These are phyloP conservation scores for Amaranthus tricolor DNA, from an alignment of 179 eudicot species.

Conservation along the genomic window DNA sequence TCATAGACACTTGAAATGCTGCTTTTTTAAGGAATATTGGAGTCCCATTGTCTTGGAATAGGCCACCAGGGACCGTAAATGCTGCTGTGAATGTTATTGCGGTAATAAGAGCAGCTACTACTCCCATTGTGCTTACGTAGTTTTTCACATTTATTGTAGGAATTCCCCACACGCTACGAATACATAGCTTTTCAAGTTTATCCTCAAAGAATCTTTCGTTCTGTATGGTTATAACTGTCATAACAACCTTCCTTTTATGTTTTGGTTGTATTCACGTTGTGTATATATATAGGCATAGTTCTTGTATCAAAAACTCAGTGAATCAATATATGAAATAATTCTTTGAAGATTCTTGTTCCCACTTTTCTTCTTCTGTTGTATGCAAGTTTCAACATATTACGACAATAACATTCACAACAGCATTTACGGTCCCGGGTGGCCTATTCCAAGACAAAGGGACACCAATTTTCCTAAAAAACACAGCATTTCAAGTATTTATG, in stretches of 20 bases:
- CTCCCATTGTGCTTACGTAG: conserved; percentile 17
- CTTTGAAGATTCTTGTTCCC: too few species aligned
- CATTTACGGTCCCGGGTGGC: conserved; percentile 24
- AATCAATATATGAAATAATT: too few species aligned
- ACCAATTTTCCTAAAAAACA: conserved; percentile 1
- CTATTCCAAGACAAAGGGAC: conserved; percentile 1
- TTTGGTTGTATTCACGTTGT: too few species aligned
- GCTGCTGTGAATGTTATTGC: conserved; percentile 28
- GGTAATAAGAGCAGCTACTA: conserved; percentile 21
- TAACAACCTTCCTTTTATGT: too few species aligned
- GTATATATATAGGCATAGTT: neutral
- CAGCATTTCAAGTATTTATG: conserved; percentile 22
- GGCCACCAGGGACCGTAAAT: conserved; percentile 23
- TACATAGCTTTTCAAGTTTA: neutral
- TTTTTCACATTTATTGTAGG: conserved; percentile 4
- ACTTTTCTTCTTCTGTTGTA: too few species aligned
- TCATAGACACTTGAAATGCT: conserved; percentile 21
- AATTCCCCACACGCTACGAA: conserved; percentile 9
- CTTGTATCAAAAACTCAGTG: too few species aligned
- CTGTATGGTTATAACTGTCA: too few species aligned
- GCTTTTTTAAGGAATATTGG: neutral
- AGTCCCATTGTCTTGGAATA: neutral
- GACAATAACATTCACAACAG: conserved; percentile 26
- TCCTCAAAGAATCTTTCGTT: neutral
- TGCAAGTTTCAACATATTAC: conserved; percentile 10